Base-by-base conservation (phyloP, 768 basidiomycete species). In the Leucocoprinus leucothites region DNA sequence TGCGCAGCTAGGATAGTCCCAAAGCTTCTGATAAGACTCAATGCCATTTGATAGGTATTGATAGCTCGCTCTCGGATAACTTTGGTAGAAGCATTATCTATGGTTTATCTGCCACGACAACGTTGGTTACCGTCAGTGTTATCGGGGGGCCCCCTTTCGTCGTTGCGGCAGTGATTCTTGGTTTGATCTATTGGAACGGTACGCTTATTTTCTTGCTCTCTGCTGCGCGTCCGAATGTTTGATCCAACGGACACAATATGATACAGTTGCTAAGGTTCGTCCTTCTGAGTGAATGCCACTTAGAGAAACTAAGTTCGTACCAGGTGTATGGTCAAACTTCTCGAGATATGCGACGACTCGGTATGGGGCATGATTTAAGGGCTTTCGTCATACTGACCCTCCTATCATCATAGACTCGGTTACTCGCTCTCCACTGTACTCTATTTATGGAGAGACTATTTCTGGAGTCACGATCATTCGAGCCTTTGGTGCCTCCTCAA, bases 401-500 rank as follows among this genome's bases (percentile, higher is more conserved):
- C 38, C 50, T 9, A 59, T 43, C 44, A 14, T 56, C 31, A 19
- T 56, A 77, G 77, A 78, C 54, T 79, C 79, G 18, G 77, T 78
- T 45, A 75, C 78, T 11, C 73, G 75, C 19, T 80, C 79, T 5
- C 75, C 74, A 1, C 60, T 77, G 3, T 77, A 73, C 56, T 74
- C 75, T 3, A 73, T 77, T 11, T 77, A 77, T 50, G 75, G 75
- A 7, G 75, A 77, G 60, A 74, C 74, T 1, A 75, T 77, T 34
- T 68, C 75, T 21, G 75, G 75, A 16, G 71, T 75, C 19, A 69
- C 74, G 0, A 69, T 77, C 46, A 68, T 94, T 26, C 86, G 94
- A 42, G 87, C 93, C 0, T 97, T 94, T 65, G 94, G 94, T 13
- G 91, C 91, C 9, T 85, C 88, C 28, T 89, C 91, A 36, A 91